Percentiles rank a stretch among this genome's conserved stretches.
These are phyloP conservation scores for Blastobotrys muscicola DNA, from an alignment of 805 yeast genomes.

Conservation along the genomic window DNA sequence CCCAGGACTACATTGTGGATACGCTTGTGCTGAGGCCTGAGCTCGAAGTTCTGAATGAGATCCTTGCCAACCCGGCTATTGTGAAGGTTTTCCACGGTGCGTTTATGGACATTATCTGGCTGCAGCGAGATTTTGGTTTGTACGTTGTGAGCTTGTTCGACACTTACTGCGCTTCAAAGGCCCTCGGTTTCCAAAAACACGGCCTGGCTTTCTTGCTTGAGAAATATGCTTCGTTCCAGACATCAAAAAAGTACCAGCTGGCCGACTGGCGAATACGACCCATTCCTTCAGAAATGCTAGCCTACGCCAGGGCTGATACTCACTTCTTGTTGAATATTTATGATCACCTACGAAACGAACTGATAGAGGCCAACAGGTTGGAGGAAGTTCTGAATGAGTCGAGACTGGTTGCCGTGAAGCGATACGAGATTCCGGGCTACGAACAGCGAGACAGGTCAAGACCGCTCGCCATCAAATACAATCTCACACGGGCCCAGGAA, in stretches of 20 bases:
- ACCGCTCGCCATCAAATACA: slow-evolving; percentile 44
- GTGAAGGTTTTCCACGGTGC: slow-evolving; percentile 95
- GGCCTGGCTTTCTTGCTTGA: slow-evolving; percentile 81
- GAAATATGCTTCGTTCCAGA: slow-evolving; percentile 67
- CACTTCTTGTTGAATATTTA: slow-evolving; percentile 79
- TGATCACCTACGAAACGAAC: slow-evolving; percentile 57
- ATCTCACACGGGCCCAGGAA: slow-evolving; percentile 45
- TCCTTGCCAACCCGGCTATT: slow-evolving; percentile 73
- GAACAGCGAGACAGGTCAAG: slow-evolving; percentile 24
- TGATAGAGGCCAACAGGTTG: slow-evolving; percentile 40
- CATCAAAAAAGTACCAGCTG: slow-evolving; percentile 88
- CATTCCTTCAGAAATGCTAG: slow-evolving; percentile 58
- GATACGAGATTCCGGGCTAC: slow-evolving; percentile 72
- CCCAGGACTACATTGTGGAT: slow-evolving; percentile 81
- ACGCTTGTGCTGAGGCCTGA: slow-evolving; percentile 72
- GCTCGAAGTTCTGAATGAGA: slow-evolving; percentile 52
- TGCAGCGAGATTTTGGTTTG: slow-evolving; percentile 89
- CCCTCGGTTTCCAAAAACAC: slow-evolving; percentile 69
- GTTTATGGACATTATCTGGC: slow-evolving; percentile 92
- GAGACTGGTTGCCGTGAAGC: slow-evolving; percentile 64
- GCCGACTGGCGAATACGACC: slow-evolving; percentile 97
- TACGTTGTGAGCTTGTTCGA: slow-evolving; percentile 86
- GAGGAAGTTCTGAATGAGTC: slow-evolving; percentile 56
- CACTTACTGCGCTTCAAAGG: slow-evolving; percentile 81
- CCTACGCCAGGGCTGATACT: slow-evolving; percentile 91